Evolutionary conservation across 2,329 filamentous ascomycete species (phyloP).

Genomic region (Colletotrichum sp.): DNA sequence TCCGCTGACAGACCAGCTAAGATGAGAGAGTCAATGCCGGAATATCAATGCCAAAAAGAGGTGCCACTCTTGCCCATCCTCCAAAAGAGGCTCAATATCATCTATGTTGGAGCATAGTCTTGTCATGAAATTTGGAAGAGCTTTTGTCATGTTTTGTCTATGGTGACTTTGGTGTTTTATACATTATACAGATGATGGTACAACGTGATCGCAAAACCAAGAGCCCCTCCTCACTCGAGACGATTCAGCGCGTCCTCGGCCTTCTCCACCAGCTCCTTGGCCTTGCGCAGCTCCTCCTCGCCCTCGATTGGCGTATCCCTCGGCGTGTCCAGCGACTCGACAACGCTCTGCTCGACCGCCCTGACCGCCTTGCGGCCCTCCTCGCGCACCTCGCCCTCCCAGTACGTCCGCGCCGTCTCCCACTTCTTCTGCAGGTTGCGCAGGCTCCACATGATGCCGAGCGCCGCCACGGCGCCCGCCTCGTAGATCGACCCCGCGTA

Average conservation of each 20-base stretch:
- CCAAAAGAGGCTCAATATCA: not conserved
- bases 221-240: conserved; percentile 42
- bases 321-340: conserved; percentile 45
- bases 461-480: conserved; percentile 64
- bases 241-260: conserved; percentile 53
- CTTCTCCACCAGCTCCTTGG: conserved; percentile 50
- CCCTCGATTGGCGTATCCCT: conserved; percentile 26
- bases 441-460: conserved; percentile 65
- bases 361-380: conserved; percentile 68
- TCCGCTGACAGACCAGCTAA: not conserved
- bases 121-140: not conserved
- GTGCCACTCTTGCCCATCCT: too few relatives aligned
- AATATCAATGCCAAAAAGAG: not conserved
- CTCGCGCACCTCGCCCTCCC: conserved; percentile 71
- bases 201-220: not conserved
- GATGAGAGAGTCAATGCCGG: not conserved
- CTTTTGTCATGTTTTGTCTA: not conserved
- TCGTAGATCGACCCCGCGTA: conserved; percentile 62
- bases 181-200: conserved; percentile 20
- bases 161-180: conserved; percentile 3
- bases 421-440: conserved; percentile 65
- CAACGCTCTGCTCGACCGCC: conserved; percentile 58
- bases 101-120: not conserved
- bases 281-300: conserved; percentile 39
- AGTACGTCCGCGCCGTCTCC: conserved; percentile 64